These are phyloP conservation scores for Penicillium brevicompactum DNA, from an alignment of 2,329 filamentous ascomycete species.

Conservation along the genomic window DNA sequence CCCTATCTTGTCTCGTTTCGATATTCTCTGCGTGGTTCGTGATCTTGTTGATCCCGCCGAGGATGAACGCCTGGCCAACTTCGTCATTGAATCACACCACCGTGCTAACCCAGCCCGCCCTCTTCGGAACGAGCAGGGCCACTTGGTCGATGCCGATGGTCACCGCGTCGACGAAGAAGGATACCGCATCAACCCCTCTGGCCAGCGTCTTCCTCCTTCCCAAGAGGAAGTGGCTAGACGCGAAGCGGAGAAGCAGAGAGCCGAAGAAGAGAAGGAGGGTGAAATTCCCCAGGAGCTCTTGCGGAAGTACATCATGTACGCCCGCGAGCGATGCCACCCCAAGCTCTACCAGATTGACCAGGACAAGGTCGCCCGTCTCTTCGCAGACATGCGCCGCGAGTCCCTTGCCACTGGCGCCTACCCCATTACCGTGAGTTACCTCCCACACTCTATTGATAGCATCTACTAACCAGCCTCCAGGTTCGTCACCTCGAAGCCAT, in stretches of 20 bases:
- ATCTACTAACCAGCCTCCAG: slow-evolving; percentile 48
- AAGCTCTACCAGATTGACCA: slow-evolving; percentile 98
- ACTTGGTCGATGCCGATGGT: slow-evolving; percentile 48
- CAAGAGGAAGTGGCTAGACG: slow-evolving; percentile 51
- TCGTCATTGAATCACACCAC: slow-evolving; percentile 92
- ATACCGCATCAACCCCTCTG: slow-evolving; percentile 50
- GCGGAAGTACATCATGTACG: slow-evolving; percentile 95
- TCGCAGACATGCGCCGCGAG: slow-evolving; percentile 94
- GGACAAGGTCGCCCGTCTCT: slow-evolving; percentile 91
- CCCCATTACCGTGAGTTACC: slow-evolving; percentile 82
- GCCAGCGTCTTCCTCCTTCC: slow-evolving; percentile 33
- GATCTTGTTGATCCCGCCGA: slow-evolving; percentile 91
- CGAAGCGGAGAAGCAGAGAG: slow-evolving; percentile 42
- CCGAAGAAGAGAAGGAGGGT: slow-evolving; percentile 59
- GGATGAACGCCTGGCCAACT: slow-evolving; percentile 89
- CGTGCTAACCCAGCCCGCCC: slow-evolving; percentile 75
- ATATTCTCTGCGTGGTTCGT: slow-evolving; percentile 92
- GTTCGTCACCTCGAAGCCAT: slow-evolving; percentile 97
- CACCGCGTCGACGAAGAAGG: slow-evolving; percentile 65
- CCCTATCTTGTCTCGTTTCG: slow-evolving; percentile 96
- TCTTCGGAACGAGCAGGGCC: slow-evolving; percentile 46
- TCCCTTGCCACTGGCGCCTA: slow-evolving; percentile 92
- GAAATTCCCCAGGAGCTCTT: slow-evolving; percentile 89
- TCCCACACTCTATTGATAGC: not conserved
- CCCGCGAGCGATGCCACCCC: slow-evolving; percentile 81